A percentile compares a stretch with the other conserved stretches of the same genome.
Evolutionary conservation across 108 stramenopile species (phyloP).

Genomic region (Chaetoceros tenuissimus): DNA sequence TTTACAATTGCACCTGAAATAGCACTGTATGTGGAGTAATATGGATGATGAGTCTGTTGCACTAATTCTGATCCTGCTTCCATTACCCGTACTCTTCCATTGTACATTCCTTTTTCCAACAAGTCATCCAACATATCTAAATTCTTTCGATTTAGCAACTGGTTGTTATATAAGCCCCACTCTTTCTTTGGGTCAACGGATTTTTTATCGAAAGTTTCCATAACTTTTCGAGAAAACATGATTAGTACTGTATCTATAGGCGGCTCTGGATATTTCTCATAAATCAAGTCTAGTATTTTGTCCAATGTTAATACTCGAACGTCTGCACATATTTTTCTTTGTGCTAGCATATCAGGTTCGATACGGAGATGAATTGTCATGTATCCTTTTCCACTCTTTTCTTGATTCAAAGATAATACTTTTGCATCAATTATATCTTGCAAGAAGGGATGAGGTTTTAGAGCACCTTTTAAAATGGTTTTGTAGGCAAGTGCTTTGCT

Average conservation of each 20-base stretch:
- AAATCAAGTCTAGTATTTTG: background rate
- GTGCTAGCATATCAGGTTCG: conserved; percentile 37
- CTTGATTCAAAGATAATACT: background rate
- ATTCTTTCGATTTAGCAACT: conserved; percentile 10
- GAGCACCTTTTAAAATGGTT: conserved; percentile 17
- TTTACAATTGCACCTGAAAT: conserved; percentile 20
- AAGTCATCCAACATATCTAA: conserved; percentile 12
- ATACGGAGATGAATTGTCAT: conserved; percentile 28
- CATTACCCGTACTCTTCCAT: conserved; percentile 17
- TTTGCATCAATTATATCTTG: background rate
- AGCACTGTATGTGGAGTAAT: conserved; percentile 8
- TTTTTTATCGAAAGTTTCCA: conserved; percentile 11
- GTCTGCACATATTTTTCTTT: conserved; percentile 2
- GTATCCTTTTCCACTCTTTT: conserved; percentile 5
- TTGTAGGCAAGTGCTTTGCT: background rate
- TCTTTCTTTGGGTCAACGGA: background rate
- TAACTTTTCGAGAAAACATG: conserved; percentile 15
- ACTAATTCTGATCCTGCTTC: conserved; percentile 21
- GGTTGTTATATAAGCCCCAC: background rate
- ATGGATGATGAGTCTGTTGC: background rate
- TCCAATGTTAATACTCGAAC: background rate
- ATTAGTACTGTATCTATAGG: conserved; percentile 16
- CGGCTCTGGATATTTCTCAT: conserved; percentile 7
- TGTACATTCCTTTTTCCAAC: conserved; percentile 14
- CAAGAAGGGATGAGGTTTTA: conserved; percentile 18